Evolutionary conservation across 345 rosid genomes (phyloP).

Genomic region (Abelmoschus esculentus): DNA sequence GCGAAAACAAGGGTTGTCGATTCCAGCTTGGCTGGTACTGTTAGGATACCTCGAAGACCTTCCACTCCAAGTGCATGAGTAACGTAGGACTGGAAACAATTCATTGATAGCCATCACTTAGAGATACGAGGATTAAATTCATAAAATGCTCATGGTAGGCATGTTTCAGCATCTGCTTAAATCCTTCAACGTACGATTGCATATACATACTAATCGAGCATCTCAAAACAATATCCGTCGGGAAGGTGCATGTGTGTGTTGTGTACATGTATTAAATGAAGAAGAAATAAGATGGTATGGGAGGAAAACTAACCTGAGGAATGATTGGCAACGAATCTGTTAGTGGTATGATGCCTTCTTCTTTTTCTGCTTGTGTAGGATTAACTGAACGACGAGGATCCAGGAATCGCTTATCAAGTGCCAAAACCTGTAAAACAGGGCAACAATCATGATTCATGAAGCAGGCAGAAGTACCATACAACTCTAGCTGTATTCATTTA

Average conservation of each 20-base stretch:
- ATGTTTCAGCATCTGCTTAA: neutral
- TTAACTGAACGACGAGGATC: conserved; percentile 89
- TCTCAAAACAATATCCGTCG: neutral
- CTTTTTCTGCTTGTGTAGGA: conserved; percentile 91
- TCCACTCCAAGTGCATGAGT: conserved; percentile 81
- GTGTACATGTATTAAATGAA: neutral
- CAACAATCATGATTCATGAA: neutral
- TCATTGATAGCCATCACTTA: neutral
- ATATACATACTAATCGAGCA: neutral
- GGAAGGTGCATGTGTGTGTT: neutral
- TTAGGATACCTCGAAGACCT: conserved; percentile 67
- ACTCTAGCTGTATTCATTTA: neutral
- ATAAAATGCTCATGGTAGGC: no score
- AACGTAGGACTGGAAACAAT: conserved; percentile 55
- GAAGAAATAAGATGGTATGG: neutral
- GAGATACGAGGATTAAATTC: neutral
- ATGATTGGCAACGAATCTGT: conserved; percentile 85
- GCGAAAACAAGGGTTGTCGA: conserved; percentile 85
- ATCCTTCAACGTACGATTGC: no score
- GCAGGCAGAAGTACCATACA: neutral
- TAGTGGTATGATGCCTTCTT: conserved; percentile 92
- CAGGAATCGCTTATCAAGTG: conserved; percentile 84
- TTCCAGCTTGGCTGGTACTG: conserved; percentile 92
- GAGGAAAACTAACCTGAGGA: conserved; percentile 60
- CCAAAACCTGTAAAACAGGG: conserved; percentile 44